Base-by-base conservation (phyloP, 192 early-diverging fungal genomes). In the Rhizoclosmatium globosum region DNA sequence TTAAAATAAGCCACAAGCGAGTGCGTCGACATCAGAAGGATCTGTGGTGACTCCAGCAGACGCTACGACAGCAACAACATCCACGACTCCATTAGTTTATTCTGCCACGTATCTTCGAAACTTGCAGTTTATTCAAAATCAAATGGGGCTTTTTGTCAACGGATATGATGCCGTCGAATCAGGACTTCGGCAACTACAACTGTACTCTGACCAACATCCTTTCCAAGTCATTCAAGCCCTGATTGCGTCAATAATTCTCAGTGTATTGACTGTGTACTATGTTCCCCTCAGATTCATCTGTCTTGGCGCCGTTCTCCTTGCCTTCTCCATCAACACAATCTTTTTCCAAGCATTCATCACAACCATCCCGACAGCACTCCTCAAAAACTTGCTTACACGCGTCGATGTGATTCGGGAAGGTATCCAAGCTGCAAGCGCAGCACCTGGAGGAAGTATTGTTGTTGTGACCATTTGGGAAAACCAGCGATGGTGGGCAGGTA, bases 401-500 rank as follows among this genome's bases (percentile, higher is more conserved):
- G 74, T 83, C 71, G 83, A 87, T 81, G 45, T 74, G 75, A 21
- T 68, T 78, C 72, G 74, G 23, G 83, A 82, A 66, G 78, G 80
- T 13, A 75, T 76, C 43, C 68, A 61, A 23, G 82, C 74, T n/a
- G 79, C 73, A 41, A 19, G 17, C 4, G 13, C 15, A 6, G 43
- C 77, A n/a, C 72, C 76, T 42, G 71, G 53, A 9, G 76, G 71
- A 46, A 57, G 53, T 45, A 46, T 80, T 42, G 76, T 84, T 39
- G 68, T 64, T 19, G 82, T 89, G 6, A 68, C 77, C 11, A 31
- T 91, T 3, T 93, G 86, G 82, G 92, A 94, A 84, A 93, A 94
- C 85, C 91, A 94, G 83, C 87, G 93, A 47, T 94, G 93, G 93
- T 94, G 91, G 91, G 83, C 90, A 38, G 85, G 82, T 86, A 56